Evolutionary conservation across 129 eudicot species (phyloP), one percentile per base, ranked within the genome.

Genomic region (Artemisia argyi): DNA sequence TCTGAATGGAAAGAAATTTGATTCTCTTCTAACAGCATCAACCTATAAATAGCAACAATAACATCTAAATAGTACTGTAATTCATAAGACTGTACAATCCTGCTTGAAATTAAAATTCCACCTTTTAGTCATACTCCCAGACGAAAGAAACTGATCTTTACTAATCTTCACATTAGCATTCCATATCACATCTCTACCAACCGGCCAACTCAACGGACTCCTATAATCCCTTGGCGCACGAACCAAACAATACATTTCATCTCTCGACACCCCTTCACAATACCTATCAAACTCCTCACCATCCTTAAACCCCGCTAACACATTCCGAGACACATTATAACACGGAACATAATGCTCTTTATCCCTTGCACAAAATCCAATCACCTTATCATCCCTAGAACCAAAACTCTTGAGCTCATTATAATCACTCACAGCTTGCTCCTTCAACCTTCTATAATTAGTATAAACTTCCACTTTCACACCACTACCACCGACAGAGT

Each of bases 101-200:
- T 22, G 26, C 47, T 53, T 26, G 19, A n/a, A 53, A 14, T 24
- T 24, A 9, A 53, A 57, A 3, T 4, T 32, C 16, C 62, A 90
- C 98, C 98, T 90, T 83, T 94, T 90, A 12, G 97, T 94, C 98
- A 94, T 94, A 82, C 91, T 94, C 66, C 98, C 98, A 56, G 97
- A 90, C 73, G 96, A 80, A 73, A 94, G 98, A 75, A 94, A 94
- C 67, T 90, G 93, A 65, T 90, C 96, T 66, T 94, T 88, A 74
- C 86, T 80, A 58, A 94, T 76, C 88, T 94, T 94, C 57, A 94
- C 97, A 79, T 94, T 94, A 19, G 86, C 97, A 81, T 86, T 90
- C 98, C 98, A 94, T 73, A 94, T 87, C 64, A 94, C 89, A 76
- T 94, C 98, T 74, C 85, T 84, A 68, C 98, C 98, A 73, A 79